Base-by-base conservation (phyloP, 2,329 filamentous ascomycete genomes). In the Diplodia intermedia region DNA sequence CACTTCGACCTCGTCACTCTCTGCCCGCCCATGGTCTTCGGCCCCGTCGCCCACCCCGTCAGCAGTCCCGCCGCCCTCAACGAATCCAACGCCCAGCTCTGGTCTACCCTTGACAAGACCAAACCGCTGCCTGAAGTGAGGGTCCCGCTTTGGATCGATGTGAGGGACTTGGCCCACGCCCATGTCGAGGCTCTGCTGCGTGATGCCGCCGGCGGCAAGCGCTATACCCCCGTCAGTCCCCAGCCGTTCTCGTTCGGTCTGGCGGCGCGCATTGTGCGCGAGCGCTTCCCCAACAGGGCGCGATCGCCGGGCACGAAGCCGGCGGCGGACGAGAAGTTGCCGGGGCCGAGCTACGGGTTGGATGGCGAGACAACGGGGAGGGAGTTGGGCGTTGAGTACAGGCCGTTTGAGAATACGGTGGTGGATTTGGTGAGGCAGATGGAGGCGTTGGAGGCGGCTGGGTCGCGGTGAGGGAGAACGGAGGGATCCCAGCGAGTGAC, bases 171-270 rank as follows among this genome's bases (percentile, higher is more conserved):
- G 1, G 82, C 83, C 0, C 69, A 72, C 14, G 82, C 81, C 0
- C 83, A 85, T 70, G 78, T 82, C 1, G 77, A 80, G 53, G 82
- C 83, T 1, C 71, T 83, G 2, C 40, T 83, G 14, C 74, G 60
- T 31, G 43, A 50, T 11, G 20, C 78, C 3, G 80, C 73, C 0
- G 78, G 77, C 0, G 78, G 78, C 0, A 81, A 81, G 70, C 72
- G 83, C 53, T 85, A 79, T 68, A 74, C 79, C 1, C 76, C 79
- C 18, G 78, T 79, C 0, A 77, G 80, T 0, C 77, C 80, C 0
- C 81, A 85, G 70, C 75, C 76, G 5, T 86, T 85, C 66, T 82
- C 81, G 0, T 85, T 85, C 70, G 79, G 76, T 0, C 67, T 81
- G 14, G 83, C 81, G 0, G 80, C 81, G 0, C 73, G 79, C 12